Evolutionary conservation across 2,329 filamentous ascomycete genomes (phyloP).

Genomic region (Calycina herbarum): DNA sequence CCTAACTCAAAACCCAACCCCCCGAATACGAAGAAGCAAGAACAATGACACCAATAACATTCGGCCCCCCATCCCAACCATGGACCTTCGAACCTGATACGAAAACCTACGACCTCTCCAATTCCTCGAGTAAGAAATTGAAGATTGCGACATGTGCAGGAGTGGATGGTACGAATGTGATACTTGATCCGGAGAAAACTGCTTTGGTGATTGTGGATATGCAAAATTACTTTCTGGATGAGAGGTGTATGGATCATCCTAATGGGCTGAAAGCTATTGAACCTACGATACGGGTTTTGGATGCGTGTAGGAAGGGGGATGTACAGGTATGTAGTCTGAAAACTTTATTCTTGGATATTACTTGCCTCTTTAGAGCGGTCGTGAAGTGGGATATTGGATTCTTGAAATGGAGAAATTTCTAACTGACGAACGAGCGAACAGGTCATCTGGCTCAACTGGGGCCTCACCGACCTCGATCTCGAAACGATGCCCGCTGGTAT

Average conservation of each 20-base stretch:
- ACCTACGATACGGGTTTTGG: conserved; percentile 44
- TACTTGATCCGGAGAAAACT: conserved; percentile 43
- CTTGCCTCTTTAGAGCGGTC: no score
- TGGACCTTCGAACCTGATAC: conserved; percentile 24
- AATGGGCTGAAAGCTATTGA: conserved; percentile 44
- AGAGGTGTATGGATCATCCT: conserved; percentile 42
- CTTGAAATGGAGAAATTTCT: neutral
- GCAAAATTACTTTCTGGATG: conserved; percentile 54
- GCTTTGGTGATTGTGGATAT: conserved; percentile 54
- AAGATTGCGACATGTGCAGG: conserved; percentile 36
- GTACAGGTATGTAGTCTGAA: conserved; percentile 47
- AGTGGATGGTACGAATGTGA: conserved; percentile 37
- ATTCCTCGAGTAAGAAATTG: conserved; percentile 19
- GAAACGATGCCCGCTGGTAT: conserved; percentile 50
- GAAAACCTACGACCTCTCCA: conserved; percentile 29
- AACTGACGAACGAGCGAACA: conserved; percentile 19
- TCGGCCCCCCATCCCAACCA: conserved; percentile 24
- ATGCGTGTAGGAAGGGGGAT: conserved; percentile 49
- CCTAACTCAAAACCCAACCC: no score
- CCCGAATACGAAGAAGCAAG: no score
- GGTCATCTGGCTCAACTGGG: conserved; percentile 59
- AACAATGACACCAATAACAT: conserved; percentile 17
- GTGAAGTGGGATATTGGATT: no score
- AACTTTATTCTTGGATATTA: no score
- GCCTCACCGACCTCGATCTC: conserved; percentile 53